Evolutionary conservation across 148 eudicot genomes (phyloP).

Genomic region (Vaccinium myrtillus): DNA sequence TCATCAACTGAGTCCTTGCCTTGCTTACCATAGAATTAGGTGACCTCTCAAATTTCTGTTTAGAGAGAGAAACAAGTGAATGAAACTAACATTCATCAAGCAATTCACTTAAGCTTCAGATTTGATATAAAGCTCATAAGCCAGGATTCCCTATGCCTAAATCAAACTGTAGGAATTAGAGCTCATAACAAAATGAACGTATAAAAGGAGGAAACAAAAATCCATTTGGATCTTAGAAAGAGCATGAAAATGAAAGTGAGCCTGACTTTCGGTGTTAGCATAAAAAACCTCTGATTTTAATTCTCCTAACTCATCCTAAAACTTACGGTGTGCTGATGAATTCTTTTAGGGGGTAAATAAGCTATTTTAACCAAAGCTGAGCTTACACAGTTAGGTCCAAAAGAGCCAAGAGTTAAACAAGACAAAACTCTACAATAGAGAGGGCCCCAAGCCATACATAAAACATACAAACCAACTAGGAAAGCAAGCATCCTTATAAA

Average conservation of each 20-base stretch:
- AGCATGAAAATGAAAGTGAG: neutral
- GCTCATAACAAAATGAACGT: neutral
- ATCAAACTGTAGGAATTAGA: neutral
- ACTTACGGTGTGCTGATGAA: too few relatives aligned
- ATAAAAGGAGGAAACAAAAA: neutral
- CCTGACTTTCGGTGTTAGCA: too few relatives aligned
- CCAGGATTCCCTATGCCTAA: neutral
- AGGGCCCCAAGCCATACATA: too few relatives aligned
- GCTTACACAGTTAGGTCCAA: too few relatives aligned
- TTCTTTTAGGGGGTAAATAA: too few relatives aligned
- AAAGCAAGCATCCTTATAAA: neutral
- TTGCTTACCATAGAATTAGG: slow-evolving; percentile 6
- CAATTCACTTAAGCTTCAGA: neutral
- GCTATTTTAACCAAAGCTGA: too few relatives aligned
- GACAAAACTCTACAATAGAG: too few relatives aligned
- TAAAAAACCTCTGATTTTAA: neutral
- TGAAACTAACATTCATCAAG: neutral
- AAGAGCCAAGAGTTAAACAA: too few relatives aligned
- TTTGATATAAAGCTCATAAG: neutral
- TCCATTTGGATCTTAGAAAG: neutral
- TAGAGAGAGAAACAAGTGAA: too few relatives aligned
- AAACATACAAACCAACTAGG: too few relatives aligned
- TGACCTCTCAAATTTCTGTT: neutral
- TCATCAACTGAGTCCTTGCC: neutral
- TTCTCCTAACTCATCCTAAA: neutral